These are phyloP conservation scores for Quercus variabilis DNA, from an alignment of 306 rosid genomes.

Conservation along the genomic window DNA sequence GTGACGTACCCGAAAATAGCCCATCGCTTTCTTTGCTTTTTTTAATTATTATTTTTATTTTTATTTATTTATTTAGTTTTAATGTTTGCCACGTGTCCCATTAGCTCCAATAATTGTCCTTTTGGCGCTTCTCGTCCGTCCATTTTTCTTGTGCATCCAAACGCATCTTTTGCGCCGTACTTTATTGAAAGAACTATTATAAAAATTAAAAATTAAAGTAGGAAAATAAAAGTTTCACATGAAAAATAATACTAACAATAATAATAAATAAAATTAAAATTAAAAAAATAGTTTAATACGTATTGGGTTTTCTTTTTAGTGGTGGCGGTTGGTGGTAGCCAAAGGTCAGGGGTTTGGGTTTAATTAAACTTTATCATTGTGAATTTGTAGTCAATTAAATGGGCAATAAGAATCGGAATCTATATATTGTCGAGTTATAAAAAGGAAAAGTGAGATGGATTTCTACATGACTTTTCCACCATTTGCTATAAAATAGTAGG, in stretches of 20 bases:
- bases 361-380: background rate
- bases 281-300: background rate
- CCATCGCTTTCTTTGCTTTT: background rate
- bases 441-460: no score
- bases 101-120: background rate
- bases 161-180: conserved; percentile 8
- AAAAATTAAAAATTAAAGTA: background rate
- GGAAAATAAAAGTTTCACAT: background rate
- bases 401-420: background rate
- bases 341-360: background rate
- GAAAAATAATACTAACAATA: background rate
- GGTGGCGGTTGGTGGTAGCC: background rate
- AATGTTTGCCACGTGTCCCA: background rate
- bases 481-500: no score
- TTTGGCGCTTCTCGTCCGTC: background rate
- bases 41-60: background rate
- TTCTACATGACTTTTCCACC: no score
- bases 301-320: background rate
- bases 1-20: background rate
- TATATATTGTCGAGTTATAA: background rate
- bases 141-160: background rate
- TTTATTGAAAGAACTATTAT: background rate
- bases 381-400: background rate
- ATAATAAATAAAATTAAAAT: no score
- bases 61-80: background rate